Evolutionary conservation across 2,329 filamentous ascomycete genomes (phyloP), one percentile per base, ranked within the genome.

Genomic region (Neofusicoccum sp.): DNA sequence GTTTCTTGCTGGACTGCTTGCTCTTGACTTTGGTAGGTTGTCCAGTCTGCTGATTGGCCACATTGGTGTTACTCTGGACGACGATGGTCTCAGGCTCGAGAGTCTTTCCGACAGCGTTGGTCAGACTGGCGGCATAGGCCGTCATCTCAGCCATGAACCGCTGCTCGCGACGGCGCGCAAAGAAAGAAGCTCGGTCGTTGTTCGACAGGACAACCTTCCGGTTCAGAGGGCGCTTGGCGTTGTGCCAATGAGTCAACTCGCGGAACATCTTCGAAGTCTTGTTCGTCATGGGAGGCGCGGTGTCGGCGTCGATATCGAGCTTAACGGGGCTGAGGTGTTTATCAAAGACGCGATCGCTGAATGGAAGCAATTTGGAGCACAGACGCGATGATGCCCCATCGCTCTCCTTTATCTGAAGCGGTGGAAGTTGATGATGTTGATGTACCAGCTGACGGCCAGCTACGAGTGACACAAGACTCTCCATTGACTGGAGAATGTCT

Each of bases 81-180:
- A 87, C 81, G 51, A 91, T 83, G 3, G 78, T 84, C 69, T 90
- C 86, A 0, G 86, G 86, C 26, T 88, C 79, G 4, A 90, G 78
- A 2, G 76, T 77, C 64, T 86, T 89, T 3, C 87, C 87, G 1
- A 80, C 77, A 0, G 84, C 79, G 61, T 86, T 87, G 0, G 86
- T 89, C 48, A 91, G 77, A 71, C 87, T 90, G 11, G 86, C 86
- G 1, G 89, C 86, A 69, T 91, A 92, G 1, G 80, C 78, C 30
- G 81, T 80, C 73, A 89, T 89, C 62, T 89, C 86, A 1, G 82
- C 81, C 83, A 89, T 88, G 68, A 85, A 86, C 56, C 78, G 79
- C 66, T 91, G 88, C 45, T 88, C 86, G 58, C 76, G 76, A 63
- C 76, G 80, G 57, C 71, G 73, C 6, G 78, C 75, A 62, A 69